Evolutionary conservation across 2,329 filamentous ascomycete species (phyloP).

Genomic region (Harringtonia lauricola): DNA sequence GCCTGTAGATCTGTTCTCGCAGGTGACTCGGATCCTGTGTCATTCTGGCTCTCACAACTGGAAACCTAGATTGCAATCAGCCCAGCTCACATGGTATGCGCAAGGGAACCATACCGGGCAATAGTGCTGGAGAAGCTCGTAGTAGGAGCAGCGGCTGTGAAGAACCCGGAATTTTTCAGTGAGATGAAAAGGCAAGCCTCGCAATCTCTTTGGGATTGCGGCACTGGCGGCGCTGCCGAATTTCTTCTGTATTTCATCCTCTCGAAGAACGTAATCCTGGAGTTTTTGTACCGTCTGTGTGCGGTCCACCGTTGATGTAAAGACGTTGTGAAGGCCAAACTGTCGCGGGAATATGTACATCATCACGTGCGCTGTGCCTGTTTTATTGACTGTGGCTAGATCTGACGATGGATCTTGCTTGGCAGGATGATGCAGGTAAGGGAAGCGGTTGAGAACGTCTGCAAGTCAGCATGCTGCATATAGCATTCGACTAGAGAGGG

Average conservation of each 20-base stretch:
- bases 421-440: constrained; percentile 25
- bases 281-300: constrained; percentile 60
- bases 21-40: too few species aligned
- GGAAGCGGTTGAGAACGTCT: constrained; percentile 74
- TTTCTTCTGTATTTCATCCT: constrained; percentile 58
- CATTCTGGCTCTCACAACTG: too few species aligned
- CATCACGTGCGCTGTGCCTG: constrained; percentile 59
- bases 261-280: constrained; percentile 76
- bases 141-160: constrained; percentile 68
- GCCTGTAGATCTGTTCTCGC: too few species aligned
- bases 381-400: constrained; percentile 20
- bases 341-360: constrained; percentile 92
- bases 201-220: constrained; percentile 54
- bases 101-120: constrained; percentile 67
- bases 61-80: too few species aligned
- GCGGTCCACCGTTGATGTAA: constrained; percentile 56
- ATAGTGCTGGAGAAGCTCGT: constrained; percentile 67
- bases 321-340: constrained; percentile 87
- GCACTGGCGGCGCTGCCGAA: constrained; percentile 19
- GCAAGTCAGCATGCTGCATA: not conserved
- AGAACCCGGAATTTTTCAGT: constrained; percentile 57
- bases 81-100: too few species aligned
- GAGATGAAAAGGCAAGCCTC: constrained; percentile 48
- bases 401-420: constrained; percentile 13
- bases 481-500: not conserved